phyloP scores from a whole-genome alignment of 352 stramenopile species.

The Blastocystis sp. region DNA sequence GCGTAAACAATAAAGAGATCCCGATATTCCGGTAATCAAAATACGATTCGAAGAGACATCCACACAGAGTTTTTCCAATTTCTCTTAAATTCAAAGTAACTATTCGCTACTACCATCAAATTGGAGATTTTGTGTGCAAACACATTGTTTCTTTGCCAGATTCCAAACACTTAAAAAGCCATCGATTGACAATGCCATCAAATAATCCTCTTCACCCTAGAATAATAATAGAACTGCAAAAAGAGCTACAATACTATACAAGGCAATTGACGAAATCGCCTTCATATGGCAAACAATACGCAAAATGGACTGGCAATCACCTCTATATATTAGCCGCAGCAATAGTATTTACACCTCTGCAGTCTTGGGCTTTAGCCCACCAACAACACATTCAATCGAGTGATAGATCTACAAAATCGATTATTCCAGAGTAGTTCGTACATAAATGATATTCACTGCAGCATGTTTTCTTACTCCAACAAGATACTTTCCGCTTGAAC shows the following conservation, averaged over 20 bases:
- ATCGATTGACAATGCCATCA: not conserved
- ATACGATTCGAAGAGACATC: not conserved
- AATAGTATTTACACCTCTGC: not conserved
- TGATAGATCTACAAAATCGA: not conserved
- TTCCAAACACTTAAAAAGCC: slow-evolving; percentile 11
- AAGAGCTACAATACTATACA: not conserved
- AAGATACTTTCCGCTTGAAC: not conserved
- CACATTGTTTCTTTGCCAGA: not conserved
- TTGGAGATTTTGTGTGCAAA: not conserved
- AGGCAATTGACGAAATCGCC: not conserved
- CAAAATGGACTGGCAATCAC: not conserved
- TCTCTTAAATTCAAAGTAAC: not conserved
- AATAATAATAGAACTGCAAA: not conserved
- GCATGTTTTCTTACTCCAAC: not conserved
- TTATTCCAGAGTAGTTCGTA: not conserved
- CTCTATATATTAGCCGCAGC: not conserved
- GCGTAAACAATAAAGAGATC: not conserved
- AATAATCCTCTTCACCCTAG: slow-evolving; percentile 8
- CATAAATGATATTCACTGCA: slow-evolving; percentile 9
- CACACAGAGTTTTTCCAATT: not conserved
- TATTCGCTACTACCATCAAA: not conserved
- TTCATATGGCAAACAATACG: not conserved
- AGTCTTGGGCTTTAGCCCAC: not conserved
- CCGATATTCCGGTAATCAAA: not conserved
- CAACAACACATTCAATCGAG: not conserved